Conservation (phyloP, 768 basidiomycete species). For the Amanita molliuscula region DNA sequence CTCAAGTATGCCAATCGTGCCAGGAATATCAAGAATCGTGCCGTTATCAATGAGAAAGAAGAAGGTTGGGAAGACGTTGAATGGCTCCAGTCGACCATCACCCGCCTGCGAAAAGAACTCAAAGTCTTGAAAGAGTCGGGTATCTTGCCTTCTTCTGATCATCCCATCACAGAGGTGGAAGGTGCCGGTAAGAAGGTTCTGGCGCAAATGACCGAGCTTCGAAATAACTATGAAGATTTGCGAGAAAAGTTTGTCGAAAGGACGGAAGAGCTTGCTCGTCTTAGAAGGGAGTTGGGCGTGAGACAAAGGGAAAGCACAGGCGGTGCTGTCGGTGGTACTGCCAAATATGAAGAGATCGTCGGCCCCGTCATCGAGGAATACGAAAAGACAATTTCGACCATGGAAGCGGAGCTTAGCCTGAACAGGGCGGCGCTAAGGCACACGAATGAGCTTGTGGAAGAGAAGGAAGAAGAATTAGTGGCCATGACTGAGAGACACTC, state of each 20-base stretch:
- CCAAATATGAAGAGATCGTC: slow-evolving; percentile 85
- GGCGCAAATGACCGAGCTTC: slow-evolving; percentile 74
- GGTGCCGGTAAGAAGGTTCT: slow-evolving; percentile 68
- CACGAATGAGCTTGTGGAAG: slow-evolving; percentile 87
- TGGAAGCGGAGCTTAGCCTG: slow-evolving; percentile 87
- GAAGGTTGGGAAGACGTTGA: slow-evolving; percentile 99
- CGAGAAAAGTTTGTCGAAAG: slow-evolving; percentile 81
- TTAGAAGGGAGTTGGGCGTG: slow-evolving; percentile 72
- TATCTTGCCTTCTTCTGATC: slow-evolving; percentile 16
- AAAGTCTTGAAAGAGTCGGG: slow-evolving; percentile 70
- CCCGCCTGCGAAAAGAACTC: slow-evolving; percentile 79
- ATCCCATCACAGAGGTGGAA: slow-evolving; percentile 33
- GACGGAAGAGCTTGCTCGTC: slow-evolving; percentile 76
- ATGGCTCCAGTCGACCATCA: slow-evolving; percentile 84
- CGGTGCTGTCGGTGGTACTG: slow-evolving; percentile 58
- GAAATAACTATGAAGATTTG: slow-evolving; percentile 77
- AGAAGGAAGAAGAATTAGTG: slow-evolving; percentile 76
- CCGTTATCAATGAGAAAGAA: slow-evolving; percentile 86
- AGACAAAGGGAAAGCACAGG: slow-evolving; percentile 48
- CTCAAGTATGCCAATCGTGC: slow-evolving; percentile 97
- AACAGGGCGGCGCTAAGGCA: slow-evolving; percentile 81
- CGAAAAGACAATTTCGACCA: slow-evolving; percentile 90
- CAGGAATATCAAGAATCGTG: slow-evolving; percentile 93
- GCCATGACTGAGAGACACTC: slow-evolving; percentile 59
- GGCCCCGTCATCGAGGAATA: slow-evolving; percentile 98